phyloP scores from a whole-genome alignment of 768 basidiomycete genomes.

The Mycena capillaripes region DNA sequence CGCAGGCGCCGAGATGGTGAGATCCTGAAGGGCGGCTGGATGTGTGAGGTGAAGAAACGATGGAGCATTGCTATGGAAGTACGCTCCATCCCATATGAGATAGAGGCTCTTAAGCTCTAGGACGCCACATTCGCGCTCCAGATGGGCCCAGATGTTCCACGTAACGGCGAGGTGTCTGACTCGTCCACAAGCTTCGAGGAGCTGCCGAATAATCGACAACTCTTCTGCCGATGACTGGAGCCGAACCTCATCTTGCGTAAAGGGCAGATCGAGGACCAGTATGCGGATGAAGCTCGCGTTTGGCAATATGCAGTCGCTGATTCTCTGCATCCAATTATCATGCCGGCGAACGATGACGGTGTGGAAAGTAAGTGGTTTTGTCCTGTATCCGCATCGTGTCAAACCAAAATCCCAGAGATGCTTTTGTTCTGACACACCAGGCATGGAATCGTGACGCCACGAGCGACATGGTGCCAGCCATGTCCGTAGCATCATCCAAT shows the following conservation, averaged over 20 bases:
- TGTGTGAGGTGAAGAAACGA: background rate
- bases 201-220: background rate
- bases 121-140: background rate
- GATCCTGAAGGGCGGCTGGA: background rate
- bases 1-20: slow-evolving; percentile 3
- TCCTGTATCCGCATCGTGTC: background rate
- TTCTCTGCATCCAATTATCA: background rate
- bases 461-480: slow-evolving; percentile 3
- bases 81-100: background rate
- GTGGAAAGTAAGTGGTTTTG: slow-evolving; percentile 2
- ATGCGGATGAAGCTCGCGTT: background rate
- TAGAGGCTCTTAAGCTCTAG: slow-evolving; percentile 24
- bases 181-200: background rate
- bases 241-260: background rate
- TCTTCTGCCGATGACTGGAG: background rate
- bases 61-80: background rate
- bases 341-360: slow-evolving; percentile 5
- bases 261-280: background rate
- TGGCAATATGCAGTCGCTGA: background rate
- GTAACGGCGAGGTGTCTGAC: slow-evolving; percentile 2
- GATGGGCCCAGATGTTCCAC: slow-evolving; percentile 11
- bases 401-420: background rate
- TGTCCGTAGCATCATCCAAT: background rate
- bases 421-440: background rate
- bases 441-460: slow-evolving; percentile 4